These are phyloP conservation scores for Talaromyces sp. DNA, from an alignment of 2,329 filamentous ascomycete genomes.

Conservation along the genomic window DNA sequence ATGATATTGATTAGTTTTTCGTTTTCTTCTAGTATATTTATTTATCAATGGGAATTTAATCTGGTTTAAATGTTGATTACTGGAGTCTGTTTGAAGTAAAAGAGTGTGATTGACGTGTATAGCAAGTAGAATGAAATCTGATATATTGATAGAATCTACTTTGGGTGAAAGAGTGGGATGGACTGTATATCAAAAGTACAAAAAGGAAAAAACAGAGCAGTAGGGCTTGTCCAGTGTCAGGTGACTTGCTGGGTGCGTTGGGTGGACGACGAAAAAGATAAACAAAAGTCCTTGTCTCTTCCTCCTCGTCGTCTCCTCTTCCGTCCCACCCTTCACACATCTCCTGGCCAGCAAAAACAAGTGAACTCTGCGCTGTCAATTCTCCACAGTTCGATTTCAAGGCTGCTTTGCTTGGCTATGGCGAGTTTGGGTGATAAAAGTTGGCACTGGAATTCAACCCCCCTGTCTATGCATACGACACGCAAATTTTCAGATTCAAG, in stretches of 20 bases:
- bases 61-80: neutral
- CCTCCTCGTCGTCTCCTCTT: neutral
- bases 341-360: neutral
- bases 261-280: neutral
- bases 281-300: neutral
- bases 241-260: neutral
- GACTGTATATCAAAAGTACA: too few relatives aligned
- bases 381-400: too few relatives aligned
- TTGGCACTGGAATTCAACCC: too few relatives aligned
- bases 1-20: neutral
- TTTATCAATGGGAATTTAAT: neutral
- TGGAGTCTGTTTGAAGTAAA: neutral
- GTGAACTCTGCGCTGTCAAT: too few relatives aligned
- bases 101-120: too few relatives aligned
- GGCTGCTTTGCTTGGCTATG: neutral
- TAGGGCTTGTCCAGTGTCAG: neutral
- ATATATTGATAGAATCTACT: neutral
- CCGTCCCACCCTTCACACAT: neutral
- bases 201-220: too few relatives aligned
- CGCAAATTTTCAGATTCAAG: neutral
- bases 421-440: too few relatives aligned
- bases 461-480: neutral
- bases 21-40: neutral
- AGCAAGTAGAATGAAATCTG: too few relatives aligned
- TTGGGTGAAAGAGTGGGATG: too few relatives aligned